phyloP scores from a whole-genome alignment of 106 monocot genomes.

The Dioscorea zingiberensis region DNA sequence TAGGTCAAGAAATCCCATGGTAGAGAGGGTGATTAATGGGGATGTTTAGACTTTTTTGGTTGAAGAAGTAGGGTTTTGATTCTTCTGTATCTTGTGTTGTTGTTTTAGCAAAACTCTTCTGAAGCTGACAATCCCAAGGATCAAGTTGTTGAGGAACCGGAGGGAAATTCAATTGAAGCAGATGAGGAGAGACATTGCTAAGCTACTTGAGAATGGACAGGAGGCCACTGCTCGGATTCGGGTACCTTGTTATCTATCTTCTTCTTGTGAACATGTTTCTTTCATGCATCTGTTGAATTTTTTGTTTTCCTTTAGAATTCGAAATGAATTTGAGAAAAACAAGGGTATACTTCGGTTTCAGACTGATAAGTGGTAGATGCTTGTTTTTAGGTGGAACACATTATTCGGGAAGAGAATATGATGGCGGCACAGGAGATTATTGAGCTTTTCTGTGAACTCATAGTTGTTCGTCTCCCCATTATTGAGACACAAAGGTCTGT shows the following conservation, averaged over 20 bases:
- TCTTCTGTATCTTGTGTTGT: neutral
- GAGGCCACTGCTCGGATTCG: conserved; percentile 95
- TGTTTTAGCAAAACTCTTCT: conserved; percentile 80
- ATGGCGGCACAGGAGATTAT: conserved; percentile 98
- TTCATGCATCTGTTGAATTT: neutral
- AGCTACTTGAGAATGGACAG: conserved; percentile 87
- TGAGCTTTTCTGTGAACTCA: conserved; percentile 91
- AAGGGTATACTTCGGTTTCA: neutral
- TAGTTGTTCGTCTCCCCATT: conserved; percentile 84
- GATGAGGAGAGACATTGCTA: conserved; percentile 94
- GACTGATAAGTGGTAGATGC: neutral
- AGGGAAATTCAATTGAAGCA: conserved; percentile 89
- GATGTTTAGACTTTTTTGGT: neutral
- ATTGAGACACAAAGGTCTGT: conserved; percentile 82
- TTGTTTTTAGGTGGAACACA: conserved; percentile 80
- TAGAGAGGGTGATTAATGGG: neutral
- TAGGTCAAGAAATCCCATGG: neutral
- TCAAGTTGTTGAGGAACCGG: conserved; percentile 87
- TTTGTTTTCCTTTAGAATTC: neutral
- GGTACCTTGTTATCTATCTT: conserved; percentile 21
- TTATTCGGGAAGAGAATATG: conserved; percentile 96
- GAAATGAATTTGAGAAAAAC: neutral
- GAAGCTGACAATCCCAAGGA: conserved; percentile 93
- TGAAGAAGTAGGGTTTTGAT: neutral
- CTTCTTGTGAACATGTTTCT: neutral